Evolutionary conservation across 768 basidiomycete genomes (phyloP), one percentile per base, ranked within the genome.

Genomic region (Amanita fuliginea): DNA sequence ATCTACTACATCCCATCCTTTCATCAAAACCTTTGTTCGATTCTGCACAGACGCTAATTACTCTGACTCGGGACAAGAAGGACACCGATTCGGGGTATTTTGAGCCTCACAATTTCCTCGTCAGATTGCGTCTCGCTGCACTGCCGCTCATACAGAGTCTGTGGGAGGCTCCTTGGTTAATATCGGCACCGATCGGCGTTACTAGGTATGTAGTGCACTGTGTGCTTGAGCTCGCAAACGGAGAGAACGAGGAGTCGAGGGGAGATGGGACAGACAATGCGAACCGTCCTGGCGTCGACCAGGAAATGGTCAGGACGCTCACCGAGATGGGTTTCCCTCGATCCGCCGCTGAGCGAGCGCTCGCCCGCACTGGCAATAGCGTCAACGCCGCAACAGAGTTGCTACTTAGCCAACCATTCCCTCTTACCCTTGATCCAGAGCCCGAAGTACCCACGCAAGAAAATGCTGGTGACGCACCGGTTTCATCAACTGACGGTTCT

Each of bases 271-370:
- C 56, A 48, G 30, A 37, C 62, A 32, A 51, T 26, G 21, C 32
- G 11, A 43, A 14, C 24, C 49, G 49, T 28, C 51, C 57, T 52
- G 79, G 73, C 10, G 77, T 85, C 0, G 87, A 91, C 60, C 90
- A 93, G 61, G 74, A 72, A 41, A 78, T 84, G 32, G 79, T 97
- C 47, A 77, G 78, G 45, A 86, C 91, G 57, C 72, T 98, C 48
- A 83, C 80, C 8, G 96, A 98, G 58, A 98, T 99, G 96, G 96
- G 96, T 41, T 99, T 98, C 71, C 80, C 86, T 32, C 80, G 92
- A n/a, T 76, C 80, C 36, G 88, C 89, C 10, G 90, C 83, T 1
- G 86, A 88, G 59, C 77, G 83, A 46, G 95, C 95, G 3, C 70
- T 99, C 34, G 64, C 74, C 16, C 86, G 94, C 9, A 81, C 85